These are phyloP conservation scores for Penicillium sp. DNA, from an alignment of 2,329 filamentous ascomycete genomes.

Conservation along the genomic window DNA sequence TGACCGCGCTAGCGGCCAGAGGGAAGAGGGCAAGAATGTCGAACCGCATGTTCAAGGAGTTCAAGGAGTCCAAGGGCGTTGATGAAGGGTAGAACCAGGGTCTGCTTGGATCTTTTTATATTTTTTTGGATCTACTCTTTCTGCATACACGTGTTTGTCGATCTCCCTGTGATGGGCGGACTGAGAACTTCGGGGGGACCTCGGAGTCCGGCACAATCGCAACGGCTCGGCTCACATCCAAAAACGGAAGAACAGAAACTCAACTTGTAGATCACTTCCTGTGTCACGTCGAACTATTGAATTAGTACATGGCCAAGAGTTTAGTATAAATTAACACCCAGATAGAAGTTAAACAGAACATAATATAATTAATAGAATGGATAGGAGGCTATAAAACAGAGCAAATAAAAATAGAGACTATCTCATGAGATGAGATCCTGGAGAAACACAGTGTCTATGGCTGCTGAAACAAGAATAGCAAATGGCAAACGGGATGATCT, in stretches of 20 bases:
- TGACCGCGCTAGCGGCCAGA: conserved; percentile 36
- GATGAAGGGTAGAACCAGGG: background rate
- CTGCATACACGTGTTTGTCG: background rate
- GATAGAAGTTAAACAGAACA: background rate
- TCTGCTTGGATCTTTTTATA: background rate
- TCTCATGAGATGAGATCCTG: background rate
- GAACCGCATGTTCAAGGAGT: conserved; percentile 22
- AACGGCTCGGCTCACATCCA: background rate
- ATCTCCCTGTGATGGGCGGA: background rate
- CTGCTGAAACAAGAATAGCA: background rate
- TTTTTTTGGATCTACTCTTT: background rate
- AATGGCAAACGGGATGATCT: background rate
- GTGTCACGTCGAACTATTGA: too few relatives aligned
- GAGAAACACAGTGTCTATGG: background rate
- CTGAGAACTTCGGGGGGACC: background rate
- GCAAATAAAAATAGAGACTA: background rate
- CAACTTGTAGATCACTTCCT: background rate
- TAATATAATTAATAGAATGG: background rate
- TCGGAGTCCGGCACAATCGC: background rate
- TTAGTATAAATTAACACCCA: background rate
- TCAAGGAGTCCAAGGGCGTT: background rate
- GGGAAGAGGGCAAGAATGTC: conserved; percentile 8
- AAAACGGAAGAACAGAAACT: background rate
- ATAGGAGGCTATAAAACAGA: background rate
- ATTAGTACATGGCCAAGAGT: too few relatives aligned